Percentiles rank a stretch among this genome's conserved stretches.
Evolutionary conservation across 2,329 filamentous ascomycete species (phyloP).

Genomic region (Colletotrichum gloeosporioides): DNA sequence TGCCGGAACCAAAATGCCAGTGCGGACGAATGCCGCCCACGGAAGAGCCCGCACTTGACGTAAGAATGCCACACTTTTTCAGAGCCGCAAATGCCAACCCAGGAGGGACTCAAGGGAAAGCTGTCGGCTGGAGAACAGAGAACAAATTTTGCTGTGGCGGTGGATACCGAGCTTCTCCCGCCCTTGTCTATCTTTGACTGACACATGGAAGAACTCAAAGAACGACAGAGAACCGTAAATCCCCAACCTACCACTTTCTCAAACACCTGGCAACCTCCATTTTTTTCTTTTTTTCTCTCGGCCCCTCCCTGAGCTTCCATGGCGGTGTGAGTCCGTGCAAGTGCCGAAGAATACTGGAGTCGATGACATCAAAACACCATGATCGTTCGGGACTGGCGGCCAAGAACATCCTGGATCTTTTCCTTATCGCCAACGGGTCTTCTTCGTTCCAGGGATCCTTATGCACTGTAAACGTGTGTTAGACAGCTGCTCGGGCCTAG

Average conservation of each 20-base stretch:
- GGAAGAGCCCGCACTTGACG: constrained; percentile 11
- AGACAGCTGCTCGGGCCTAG: not conserved
- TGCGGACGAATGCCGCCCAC: not conserved
- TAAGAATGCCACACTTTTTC: not conserved
- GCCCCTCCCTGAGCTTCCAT: not conserved
- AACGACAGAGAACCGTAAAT: not conserved
- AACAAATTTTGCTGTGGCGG: not conserved
- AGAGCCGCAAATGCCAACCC: not conserved
- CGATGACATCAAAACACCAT: constrained; percentile 17
- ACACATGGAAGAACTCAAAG: not conserved
- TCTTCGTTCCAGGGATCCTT: not conserved
- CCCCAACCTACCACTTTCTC: not conserved
- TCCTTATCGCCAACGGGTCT: not conserved
- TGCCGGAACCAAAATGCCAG: not conserved
- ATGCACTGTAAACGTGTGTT: not conserved
- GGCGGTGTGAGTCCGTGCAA: constrained; percentile 12
- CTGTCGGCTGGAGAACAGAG: not conserved
- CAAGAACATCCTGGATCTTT: not conserved
- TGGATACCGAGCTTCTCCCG: not conserved
- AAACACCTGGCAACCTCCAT: not conserved
- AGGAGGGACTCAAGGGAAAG: not conserved
- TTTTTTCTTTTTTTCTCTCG: not conserved
- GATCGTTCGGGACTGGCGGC: constrained; percentile 1
- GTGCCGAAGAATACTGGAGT: constrained; percentile 14
- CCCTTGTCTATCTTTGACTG: not conserved